Evolutionary conservation across 768 basidiomycete genomes (phyloP), one percentile per base, ranked within the genome.

Genomic region (Suillus alpinus): DNA sequence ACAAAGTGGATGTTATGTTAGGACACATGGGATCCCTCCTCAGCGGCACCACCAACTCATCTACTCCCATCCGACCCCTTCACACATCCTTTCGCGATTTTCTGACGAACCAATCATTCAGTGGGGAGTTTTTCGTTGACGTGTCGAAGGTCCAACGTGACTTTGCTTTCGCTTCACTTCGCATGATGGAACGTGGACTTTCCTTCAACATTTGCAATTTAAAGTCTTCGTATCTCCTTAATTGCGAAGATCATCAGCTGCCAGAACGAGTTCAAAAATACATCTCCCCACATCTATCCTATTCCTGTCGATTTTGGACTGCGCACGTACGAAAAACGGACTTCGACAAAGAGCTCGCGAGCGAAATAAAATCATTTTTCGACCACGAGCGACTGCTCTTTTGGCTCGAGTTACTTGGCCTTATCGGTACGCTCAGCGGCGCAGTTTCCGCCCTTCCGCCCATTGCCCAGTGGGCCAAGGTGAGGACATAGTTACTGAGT

Each of bases 171-270:
- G 62, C 65, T 13, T 72, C 65, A 14, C 56, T 78, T 9, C 53
- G 51, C 3, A 51, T 71, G 13, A 73, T 78, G 77, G 60, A 70
- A 9, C 40, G 52, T 20, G 51, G 61, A 10, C 68, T 78, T 13
- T 59, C 60, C 50, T 78, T 79, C 67, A 76, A 78, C 57, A 76
- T 78, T 23, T 74, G 71, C 62, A 39, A 70, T 6, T 57, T 78
- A 9, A 62, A 67, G 32, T 70, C 67, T 10, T 77, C 76, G 1
- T 69, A 71, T 56, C 32, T 67, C 10, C 63, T 36, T 10, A 75
- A 78, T 60, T 52, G 40, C 29, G 67, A 75, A 14, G 58, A 75
- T n/a, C 16, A 29, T 13, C 6, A 37, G 36, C 40, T 50, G 43
- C 23, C 13, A 14, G 56, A 36, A 31, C 57, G 59, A 18, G 16